These are phyloP conservation scores for Fraxinus xanthoxyloides DNA, from an alignment of 305 asterid species.

Conservation along the genomic window DNA sequence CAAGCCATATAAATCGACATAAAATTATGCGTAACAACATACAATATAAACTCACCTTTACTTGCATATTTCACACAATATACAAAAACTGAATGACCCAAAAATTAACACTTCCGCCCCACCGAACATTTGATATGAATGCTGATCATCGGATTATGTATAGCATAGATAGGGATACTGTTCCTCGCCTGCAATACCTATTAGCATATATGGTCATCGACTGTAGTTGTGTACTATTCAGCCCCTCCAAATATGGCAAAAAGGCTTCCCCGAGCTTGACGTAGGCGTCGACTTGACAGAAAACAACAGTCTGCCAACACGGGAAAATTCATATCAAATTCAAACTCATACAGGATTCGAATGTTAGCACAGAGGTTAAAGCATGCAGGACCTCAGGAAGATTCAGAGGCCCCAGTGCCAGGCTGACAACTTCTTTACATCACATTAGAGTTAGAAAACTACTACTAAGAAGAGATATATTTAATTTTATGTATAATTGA, in stretches of 20 bases:
- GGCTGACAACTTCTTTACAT: no score
- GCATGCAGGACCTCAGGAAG: no score
- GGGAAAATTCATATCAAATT: slow-evolving; percentile 12
- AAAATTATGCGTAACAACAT: no score
- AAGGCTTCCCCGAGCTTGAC: slow-evolving; percentile 94
- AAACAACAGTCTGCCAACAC: slow-evolving; percentile 77
- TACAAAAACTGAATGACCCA: neutral
- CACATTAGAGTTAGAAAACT: no score
- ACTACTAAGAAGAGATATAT: no score
- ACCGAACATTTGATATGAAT: no score
- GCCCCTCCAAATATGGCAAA: slow-evolving; percentile 89
- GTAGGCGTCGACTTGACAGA: slow-evolving; percentile 88
- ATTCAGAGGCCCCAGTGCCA: no score
- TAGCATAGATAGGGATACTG: slow-evolving; percentile 49
- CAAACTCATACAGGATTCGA: neutral
- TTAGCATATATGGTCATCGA: slow-evolving; percentile 88
- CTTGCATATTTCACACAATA: neutral
- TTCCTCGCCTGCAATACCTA: slow-evolving; percentile 93
- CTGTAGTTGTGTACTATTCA: slow-evolving; percentile 80
- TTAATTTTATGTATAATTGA: no score
- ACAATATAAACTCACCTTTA: neutral
- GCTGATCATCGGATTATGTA: slow-evolving; percentile 28
- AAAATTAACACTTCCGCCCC: neutral
- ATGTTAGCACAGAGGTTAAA: no score
- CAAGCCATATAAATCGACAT: neutral